Base-by-base conservation (phyloP, 495 filamentous ascomycete species). In the Viridothelium virens region DNA sequence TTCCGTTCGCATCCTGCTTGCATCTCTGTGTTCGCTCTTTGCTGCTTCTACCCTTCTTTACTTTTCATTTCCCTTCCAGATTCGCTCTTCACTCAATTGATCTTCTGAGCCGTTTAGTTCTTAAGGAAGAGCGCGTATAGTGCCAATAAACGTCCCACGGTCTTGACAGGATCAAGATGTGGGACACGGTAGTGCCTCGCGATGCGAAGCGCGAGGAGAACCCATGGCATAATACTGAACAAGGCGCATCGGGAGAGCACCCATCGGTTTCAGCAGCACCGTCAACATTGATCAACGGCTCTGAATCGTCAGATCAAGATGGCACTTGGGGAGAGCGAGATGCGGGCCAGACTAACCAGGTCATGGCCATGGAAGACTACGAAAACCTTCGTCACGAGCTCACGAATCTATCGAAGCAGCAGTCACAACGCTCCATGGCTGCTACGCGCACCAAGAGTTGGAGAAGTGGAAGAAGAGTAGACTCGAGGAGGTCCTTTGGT, bases 281-380 rank as follows among this genome's bases (percentile, higher is more conserved):
- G 34, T 34, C 64, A n/a, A 46, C 38, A 18, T 25, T 46, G 39
- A 33, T 25, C 38, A 36, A 62, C 36, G 11, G 7, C 53, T 31
- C 53, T 14, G 53, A 33, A 9, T 18, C 53, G 61, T 7, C 53
- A 38, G 34, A 66, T 10, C n/a, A 33, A 46, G 81, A 85, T 37
- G 88, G 88, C 53, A 87, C 85, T 25, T 94, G 90, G 90, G 90
- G 90, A 34, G 90, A 94, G 72, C 78, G 84, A 34, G 84, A 89
- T 71, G 78, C 75, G 14, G 87, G 88, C 14, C 83, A 84, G 6
- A 83, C 90, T 67, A 84, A 81, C 71, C 81, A 85, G 63, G 77
- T 77, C 16, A 74, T 79, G 62, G 89, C 90, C 31, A 87, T 89
- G 83, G 84, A 87, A 64, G 85, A 92, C 53, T 87, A 86, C 65